These are phyloP conservation scores for Wallemia ichthyophaga DNA, from an alignment of 1,284 basidiomycete species.

Conservation along the genomic window DNA sequence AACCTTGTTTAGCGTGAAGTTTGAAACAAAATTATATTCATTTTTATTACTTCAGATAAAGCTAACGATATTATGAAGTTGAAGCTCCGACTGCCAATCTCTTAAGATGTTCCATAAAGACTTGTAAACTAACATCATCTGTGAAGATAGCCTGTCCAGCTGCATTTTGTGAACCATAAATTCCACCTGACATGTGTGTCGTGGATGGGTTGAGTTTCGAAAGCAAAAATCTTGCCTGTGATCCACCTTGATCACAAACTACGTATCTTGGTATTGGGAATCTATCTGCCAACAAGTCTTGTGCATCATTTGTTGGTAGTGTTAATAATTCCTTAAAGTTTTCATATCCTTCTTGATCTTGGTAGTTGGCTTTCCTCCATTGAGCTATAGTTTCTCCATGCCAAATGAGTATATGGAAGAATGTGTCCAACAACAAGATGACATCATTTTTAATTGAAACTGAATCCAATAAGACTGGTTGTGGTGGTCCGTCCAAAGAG, in stretches of 20 bases:
- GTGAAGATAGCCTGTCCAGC: conserved; percentile 89
- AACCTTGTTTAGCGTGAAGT: too few species aligned
- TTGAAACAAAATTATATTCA: neutral
- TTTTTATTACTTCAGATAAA: neutral
- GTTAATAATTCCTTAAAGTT: conserved; percentile 90
- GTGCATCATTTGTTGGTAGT: conserved; percentile 33
- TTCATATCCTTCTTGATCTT: conserved; percentile 95
- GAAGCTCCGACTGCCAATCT: conserved; percentile 24
- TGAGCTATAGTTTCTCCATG: conserved; percentile 89
- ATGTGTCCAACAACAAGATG: conserved; percentile 91
- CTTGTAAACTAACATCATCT: conserved; percentile 87
- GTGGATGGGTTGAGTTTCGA: conserved; percentile 93
- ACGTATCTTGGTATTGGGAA: conserved; percentile 95
- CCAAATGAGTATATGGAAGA: conserved; percentile 99
- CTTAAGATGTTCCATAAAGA: conserved; percentile 87
- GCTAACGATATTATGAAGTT: neutral
- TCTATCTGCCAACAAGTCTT: conserved; percentile 80
- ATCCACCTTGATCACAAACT: conserved; percentile 88
- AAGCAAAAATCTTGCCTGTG: conserved; percentile 85
- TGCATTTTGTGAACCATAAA: conserved; percentile 33
- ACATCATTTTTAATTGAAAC: conserved; percentile 93
- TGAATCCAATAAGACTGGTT: conserved; percentile 85
- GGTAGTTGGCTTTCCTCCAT: conserved; percentile 98
- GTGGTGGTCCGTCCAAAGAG: conserved; percentile 60
- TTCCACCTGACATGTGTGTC: conserved; percentile 68